phyloP scores from a whole-genome alignment of 805 yeast species.

The Spathaspora sp. region DNA sequence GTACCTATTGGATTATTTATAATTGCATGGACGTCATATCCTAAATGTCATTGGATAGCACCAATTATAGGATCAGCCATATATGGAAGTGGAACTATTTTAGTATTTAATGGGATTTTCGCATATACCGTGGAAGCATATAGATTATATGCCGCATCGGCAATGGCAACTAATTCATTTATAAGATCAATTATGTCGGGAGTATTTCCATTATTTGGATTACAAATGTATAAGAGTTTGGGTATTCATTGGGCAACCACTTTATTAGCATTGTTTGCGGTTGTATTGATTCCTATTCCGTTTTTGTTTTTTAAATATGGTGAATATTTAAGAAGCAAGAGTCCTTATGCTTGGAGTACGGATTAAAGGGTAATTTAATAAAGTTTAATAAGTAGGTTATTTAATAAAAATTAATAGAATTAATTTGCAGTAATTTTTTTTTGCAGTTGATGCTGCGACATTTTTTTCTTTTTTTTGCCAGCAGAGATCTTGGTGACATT shows the following conservation, averaged over 20 bases:
- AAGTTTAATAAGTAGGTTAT: neutral
- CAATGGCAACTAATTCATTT: conserved; percentile 58
- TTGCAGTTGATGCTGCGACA: neutral
- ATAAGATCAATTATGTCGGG: conserved; percentile 53
- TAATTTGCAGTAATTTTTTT: neutral
- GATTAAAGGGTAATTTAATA: neutral
- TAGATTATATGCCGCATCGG: conserved; percentile 54
- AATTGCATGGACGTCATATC: conserved; percentile 76
- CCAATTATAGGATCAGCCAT: conserved; percentile 40
- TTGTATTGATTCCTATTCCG: conserved; percentile 53
- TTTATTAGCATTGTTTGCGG: conserved; percentile 47
- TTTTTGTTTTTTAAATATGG: conserved; percentile 50
- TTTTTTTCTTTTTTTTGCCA: neutral
- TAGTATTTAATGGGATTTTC: conserved; percentile 52
- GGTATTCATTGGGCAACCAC: conserved; percentile 56
- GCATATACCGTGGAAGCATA: conserved; percentile 58
- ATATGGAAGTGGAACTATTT: conserved; percentile 40
- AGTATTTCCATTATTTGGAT: conserved; percentile 53
- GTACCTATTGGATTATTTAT: conserved; percentile 78
- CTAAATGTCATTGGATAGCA: conserved; percentile 68
- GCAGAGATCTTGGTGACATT: neutral
- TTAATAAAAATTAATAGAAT: neutral
- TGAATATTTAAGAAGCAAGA: conserved; percentile 21
- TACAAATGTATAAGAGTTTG: conserved; percentile 43
- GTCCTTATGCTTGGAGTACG: conserved; percentile 22